These are phyloP conservation scores for Heliamphora exappendiculata DNA, from an alignment of 148 eudicot species.

Conservation along the genomic window DNA sequence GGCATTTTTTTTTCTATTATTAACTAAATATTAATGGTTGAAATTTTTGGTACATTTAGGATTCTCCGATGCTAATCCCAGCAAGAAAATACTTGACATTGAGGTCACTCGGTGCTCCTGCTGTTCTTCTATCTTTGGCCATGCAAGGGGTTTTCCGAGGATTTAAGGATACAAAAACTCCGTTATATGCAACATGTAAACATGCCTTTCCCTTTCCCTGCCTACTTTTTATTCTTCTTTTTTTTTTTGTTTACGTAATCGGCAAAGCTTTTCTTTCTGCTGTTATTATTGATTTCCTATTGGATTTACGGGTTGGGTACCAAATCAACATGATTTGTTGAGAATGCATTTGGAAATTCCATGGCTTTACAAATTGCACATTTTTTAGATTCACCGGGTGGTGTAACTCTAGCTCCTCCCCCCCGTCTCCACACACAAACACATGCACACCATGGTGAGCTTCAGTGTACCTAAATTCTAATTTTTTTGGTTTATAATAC, in stretches of 20 bases:
- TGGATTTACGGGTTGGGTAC: background rate
- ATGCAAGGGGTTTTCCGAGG: conserved; percentile 90
- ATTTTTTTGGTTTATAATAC: too few relatives aligned
- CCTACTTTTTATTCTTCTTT: background rate
- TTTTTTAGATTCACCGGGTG: background rate
- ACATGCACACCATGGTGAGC: too few relatives aligned
- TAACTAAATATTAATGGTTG: background rate
- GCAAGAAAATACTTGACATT: conserved; percentile 53
- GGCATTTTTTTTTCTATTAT: background rate
- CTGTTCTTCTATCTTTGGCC: conserved; percentile 79
- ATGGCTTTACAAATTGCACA: background rate
- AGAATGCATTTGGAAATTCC: background rate
- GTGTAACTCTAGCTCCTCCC: too few relatives aligned
- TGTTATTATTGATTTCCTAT: background rate
- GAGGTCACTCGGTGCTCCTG: conserved; percentile 79
- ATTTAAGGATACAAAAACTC: conserved; percentile 73
- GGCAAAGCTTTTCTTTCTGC: conserved; percentile 6
- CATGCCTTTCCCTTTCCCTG: background rate
- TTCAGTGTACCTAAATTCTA: too few relatives aligned
- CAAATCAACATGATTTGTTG: background rate
- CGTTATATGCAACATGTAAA: conserved; percentile 67
- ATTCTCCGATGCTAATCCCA: conserved; percentile 60
- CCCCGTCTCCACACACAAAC: too few relatives aligned
- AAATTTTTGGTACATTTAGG: conserved; percentile 22
- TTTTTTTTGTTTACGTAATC: background rate